Evolutionary conservation across 208 protist species (phyloP), one percentile per base, ranked within the genome.

Genomic region (Entamoeba moshkovskii): DNA sequence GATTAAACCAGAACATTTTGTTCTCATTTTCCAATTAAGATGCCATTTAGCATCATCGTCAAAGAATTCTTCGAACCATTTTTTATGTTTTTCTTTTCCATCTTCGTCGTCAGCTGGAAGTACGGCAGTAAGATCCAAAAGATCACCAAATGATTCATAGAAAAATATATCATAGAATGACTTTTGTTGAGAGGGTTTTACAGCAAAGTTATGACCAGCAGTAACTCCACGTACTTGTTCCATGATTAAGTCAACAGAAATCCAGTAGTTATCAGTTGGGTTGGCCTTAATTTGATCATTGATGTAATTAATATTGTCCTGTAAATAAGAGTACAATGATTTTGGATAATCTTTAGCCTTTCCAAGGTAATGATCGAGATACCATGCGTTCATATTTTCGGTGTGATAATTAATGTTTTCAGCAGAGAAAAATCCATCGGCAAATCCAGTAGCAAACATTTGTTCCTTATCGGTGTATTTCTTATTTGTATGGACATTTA

Each of bases 1-100:
- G 48, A 94, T 16, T 29, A 73, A n/a, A 49, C 49, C 93, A 38
- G 49, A 52, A 45, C 93, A 92, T 46, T 73, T 73, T 11, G 59
- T 73, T 73, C 59, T 73, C 22, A 73, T 33, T 73, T 73, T 73
- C 59, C 59, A 73, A 42, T 73, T 25, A 8, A 73, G 29, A 18
- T 73, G 59, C 29, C 18, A 73, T 33, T 25, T 18, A 38, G 8
- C 29, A 42, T 25, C 18, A 73, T 73, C 22, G 29, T 73, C 29
- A 42, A 18, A 6, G 1, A n/a, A 73, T 73, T 73, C 29, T 11
- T 33, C 29, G 22, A 42, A 73, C 59, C 59, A 73, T 38, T 42
- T 73, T 49, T 4, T 4, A 49, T 15, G 47, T 49, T 49, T 15
- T 73, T 33, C 22, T 73, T 18, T 29, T 11, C 8, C 22, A 73